Conservation (phyloP, 2,329 filamentous ascomycete species). For the Calonectria pauciramosa region DNA sequence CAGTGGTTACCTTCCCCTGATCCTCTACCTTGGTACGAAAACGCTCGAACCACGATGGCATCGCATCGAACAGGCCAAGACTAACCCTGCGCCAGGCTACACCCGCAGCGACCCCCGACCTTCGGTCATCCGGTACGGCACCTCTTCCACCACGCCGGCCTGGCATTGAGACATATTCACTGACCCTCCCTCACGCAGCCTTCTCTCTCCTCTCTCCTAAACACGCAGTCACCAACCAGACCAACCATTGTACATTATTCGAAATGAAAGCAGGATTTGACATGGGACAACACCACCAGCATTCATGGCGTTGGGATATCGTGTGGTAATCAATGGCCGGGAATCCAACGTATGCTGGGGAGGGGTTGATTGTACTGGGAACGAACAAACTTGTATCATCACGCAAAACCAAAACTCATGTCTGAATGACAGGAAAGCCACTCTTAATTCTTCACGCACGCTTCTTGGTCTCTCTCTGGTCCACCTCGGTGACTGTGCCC, state of each 20-base stretch:
- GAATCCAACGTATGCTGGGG: conserved; percentile 35
- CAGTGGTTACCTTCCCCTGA: conserved; percentile 95
- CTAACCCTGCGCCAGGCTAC: conserved; percentile 74
- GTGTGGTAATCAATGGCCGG: conserved; percentile 34
- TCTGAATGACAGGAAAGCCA: conserved; percentile 38
- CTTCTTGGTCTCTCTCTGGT: background rate
- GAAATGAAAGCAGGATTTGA: conserved; percentile 22
- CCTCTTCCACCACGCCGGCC: background rate
- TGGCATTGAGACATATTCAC: background rate
- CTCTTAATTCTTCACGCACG: conserved; percentile 37
- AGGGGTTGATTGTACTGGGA: conserved; percentile 41
- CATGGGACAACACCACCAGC: conserved; percentile 34
- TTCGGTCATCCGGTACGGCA: conserved; percentile 70
- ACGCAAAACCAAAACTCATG: conserved; percentile 25
- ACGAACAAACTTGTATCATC: conserved; percentile 43
- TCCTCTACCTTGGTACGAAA: conserved; percentile 90
- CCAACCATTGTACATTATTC: conserved; percentile 44
- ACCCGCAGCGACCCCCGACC: conserved; percentile 94
- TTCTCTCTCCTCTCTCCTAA: conserved; percentile 76
- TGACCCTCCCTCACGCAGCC: conserved; percentile 54
- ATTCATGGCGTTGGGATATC: conserved; percentile 45
- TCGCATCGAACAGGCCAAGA: conserved; percentile 28
- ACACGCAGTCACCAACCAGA: conserved; percentile 25
- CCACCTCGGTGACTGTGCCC: conserved; percentile 1
- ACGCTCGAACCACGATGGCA: conserved; percentile 38